Evolutionary conservation across 1,284 basidiomycete species (phyloP), one percentile per base, ranked within the genome.

Genomic region (Heterobasidion parviporum): DNA sequence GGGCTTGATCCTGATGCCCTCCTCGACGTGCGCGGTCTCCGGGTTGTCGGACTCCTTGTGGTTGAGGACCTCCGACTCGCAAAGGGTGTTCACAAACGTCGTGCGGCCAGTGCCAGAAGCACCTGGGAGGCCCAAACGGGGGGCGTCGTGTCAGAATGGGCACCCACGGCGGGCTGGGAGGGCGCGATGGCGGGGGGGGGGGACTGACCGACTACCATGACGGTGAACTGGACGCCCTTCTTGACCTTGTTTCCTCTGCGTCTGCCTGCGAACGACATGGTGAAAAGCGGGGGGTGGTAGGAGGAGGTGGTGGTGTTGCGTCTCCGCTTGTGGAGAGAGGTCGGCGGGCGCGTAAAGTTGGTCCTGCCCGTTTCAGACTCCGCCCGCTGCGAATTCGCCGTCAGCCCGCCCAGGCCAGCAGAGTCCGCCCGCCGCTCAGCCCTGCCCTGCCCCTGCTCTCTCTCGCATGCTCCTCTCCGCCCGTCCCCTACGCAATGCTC

Each of bases 81-180:
- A 96, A 53, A 98, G 88, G 46, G 94, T 98, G 79, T 98, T 98
- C 68, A 98, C 93, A 69, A 98, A 98, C 54, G 95, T 98, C 58
- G 95, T 98, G 57, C 94, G 90, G 56, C 95, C 95, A 57, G 93
- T 94, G 53, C 95, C 95, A 70, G 94, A 96, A 56, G 93, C 90
- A 77, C 94, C 95, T 94, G 63, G 35, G 59, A 41, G 10, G 12
- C 38, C 38, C 38, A n/a, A 10, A 41, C n/a, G 38, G 10, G 10
- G 38, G 38, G 38, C 12, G n/a, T n/a, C 38, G n/a, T 41, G 38
- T 41, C 38, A 59, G 59, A 66, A 58, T 60, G 55, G 15, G 48
- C 32, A 26, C 12, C 16, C 18, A 48, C n/a, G 10, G 46, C n/a
- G 26, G 9, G n/a, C n/a, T 14, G 5, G 2, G 12, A 18, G 10